Evolutionary conservation across 164 flowering plant genomes (phyloP).

Genomic region (Kingdonia uniflora): DNA sequence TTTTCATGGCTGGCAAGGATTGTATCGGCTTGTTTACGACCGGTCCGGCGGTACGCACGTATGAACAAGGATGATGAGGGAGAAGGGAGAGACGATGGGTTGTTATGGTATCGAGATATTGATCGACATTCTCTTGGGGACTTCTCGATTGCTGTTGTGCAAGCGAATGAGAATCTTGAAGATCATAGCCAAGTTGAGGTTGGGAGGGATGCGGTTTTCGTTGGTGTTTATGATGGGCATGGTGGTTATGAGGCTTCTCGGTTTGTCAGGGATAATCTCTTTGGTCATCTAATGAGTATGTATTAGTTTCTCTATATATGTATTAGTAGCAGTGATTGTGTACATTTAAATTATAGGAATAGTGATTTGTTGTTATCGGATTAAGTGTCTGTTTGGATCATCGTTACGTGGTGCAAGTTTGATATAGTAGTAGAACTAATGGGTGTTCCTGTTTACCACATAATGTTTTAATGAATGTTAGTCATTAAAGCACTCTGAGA

Average conservation of each 20-base stretch:
- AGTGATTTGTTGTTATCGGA: too few relatives aligned
- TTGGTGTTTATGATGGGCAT: slow-evolving; percentile 87
- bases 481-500: too few relatives aligned
- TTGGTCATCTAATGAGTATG: slow-evolving; percentile 47
- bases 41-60: slow-evolving; percentile 54
- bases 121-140: slow-evolving; percentile 55
- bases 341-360: too few relatives aligned
- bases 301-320: too few relatives aligned
- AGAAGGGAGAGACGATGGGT: slow-evolving; percentile 20
- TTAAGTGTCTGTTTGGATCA: too few relatives aligned
- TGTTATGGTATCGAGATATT: slow-evolving; percentile 56
- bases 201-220: slow-evolving; percentile 37
- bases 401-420: too few relatives aligned
- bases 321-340: too few relatives aligned
- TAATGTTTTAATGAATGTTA: too few relatives aligned
- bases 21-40: slow-evolving; percentile 42
- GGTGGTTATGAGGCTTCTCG: slow-evolving; percentile 74
- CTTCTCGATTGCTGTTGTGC: slow-evolving; percentile 66
- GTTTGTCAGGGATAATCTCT: slow-evolving; percentile 46
- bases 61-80: slow-evolving; percentile 54
- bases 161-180: slow-evolving; percentile 60
- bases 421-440: too few relatives aligned
- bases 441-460: too few relatives aligned
- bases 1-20: slow-evolving; percentile 51
- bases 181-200: slow-evolving; percentile 81